Evolutionary conservation across 768 basidiomycete genomes (phyloP), one percentile per base, ranked within the genome.

Genomic region (Sporobolomyces roseus): DNA sequence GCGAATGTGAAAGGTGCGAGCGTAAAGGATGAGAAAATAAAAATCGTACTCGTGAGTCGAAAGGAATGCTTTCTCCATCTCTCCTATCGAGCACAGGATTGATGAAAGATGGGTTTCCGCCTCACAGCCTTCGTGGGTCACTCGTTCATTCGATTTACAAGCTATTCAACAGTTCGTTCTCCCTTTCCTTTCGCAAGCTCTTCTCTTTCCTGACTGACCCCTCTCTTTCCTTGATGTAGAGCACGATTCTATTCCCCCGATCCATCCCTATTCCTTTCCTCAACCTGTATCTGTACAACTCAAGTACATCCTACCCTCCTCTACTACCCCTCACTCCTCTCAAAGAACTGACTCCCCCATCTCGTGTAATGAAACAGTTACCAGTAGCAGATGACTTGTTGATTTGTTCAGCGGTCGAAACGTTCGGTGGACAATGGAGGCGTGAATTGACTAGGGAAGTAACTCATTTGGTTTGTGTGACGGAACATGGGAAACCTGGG

Each of bases 371-470:
- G 38, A 2, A 12, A 4, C 38, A 43, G 54, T 65, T 50, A 16
- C 65, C 29, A 38, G 43, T 23, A 29, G 14, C 62, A 23, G 46
- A 4, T 55, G 36, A 27, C 48, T 63, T 65, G 29, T 43, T 35
- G 54, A 30, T 30, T 5, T 33, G 52, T 13, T 38, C 35, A 23
- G 55, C 60, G 0, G 85, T 93, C 33, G 82, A 83, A 2, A 84
- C 86, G 0, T 83, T 90, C 5, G 92, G 93, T 4, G 93, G 93
- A 0, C 87, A 90, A 77, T 90, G 86, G 86, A 84, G 89, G 30
- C 79, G 80, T 0, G 86, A 85, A 13, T 83, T 93, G 55, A 92
- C 91, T 0, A 83, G 84, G 65, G 92, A 94, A 65, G 88, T 91
- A 27, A 93, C 93, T 0, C 93, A 94, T 77, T 83, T 94, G 56